Conservation (phyloP, 345 rosid genomes). For the Odontarrhena argentea region DNA sequence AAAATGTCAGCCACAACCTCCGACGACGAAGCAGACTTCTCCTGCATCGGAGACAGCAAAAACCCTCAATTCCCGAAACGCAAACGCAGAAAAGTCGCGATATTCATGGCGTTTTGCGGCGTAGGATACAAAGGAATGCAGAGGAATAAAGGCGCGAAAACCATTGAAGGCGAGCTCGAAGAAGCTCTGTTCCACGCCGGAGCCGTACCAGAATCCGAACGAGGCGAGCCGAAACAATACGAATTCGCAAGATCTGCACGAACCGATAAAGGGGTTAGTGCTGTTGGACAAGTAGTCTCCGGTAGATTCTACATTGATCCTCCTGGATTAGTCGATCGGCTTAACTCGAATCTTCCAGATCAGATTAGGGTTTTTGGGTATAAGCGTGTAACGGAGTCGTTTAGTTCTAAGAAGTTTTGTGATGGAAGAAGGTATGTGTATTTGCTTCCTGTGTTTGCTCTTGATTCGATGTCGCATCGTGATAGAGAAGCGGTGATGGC, state of each 20-base stretch:
- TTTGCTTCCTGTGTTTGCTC: conserved; percentile 85
- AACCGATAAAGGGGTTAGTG: conserved; percentile 93
- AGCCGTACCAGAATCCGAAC: conserved; percentile 68
- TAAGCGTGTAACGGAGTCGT: conserved; percentile 64
- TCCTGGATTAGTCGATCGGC: conserved; percentile 73
- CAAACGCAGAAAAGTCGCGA: conserved; percentile 81
- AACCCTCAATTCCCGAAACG: conserved; percentile 39
- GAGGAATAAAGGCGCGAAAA: conserved; percentile 89
- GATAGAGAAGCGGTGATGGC: conserved; percentile 74
- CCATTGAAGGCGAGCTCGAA: conserved; percentile 94
- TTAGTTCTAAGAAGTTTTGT: conserved; percentile 77
- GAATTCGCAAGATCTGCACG: conserved; percentile 92
- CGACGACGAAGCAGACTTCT: conserved; percentile 44
- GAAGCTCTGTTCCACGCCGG: conserved; percentile 82
- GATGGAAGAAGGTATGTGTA: conserved; percentile 94
- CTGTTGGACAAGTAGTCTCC: conserved; percentile 90
- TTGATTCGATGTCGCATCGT: conserved; percentile 70
- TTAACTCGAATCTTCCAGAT: conserved; percentile 55
- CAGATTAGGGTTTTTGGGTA: conserved; percentile 77
- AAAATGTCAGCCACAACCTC: conserved; percentile 57
- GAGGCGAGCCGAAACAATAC: conserved; percentile 64
- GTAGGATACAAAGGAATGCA: conserved; percentile 99
- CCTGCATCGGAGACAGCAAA: background rate
- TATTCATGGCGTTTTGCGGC: conserved; percentile 88
- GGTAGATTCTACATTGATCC: conserved; percentile 84